These are phyloP conservation scores for Psilocybe cyanescens DNA, from an alignment of 768 basidiomycete species.

Conservation along the genomic window DNA sequence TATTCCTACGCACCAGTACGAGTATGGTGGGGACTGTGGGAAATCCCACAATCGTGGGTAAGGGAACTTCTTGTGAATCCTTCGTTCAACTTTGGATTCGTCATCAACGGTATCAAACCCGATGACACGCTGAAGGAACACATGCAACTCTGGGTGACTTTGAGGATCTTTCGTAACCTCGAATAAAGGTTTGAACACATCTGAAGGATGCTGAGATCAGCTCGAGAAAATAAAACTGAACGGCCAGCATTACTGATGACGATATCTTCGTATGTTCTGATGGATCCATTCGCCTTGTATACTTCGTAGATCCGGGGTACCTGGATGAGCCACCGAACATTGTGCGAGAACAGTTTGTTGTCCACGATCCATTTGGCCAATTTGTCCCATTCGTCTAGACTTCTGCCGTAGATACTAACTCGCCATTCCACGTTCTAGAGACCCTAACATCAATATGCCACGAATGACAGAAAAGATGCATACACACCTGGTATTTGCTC, in stretches of 20 bases:
- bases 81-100: constrained; percentile 90
- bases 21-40: constrained; percentile 89
- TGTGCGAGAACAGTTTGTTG: constrained; percentile 93
- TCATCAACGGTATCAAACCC: constrained; percentile 99
- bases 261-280: constrained; percentile 90
- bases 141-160: constrained; percentile 91
- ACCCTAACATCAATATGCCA: not conserved
- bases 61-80: constrained; percentile 93
- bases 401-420: constrained; percentile 91
- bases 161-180: constrained; percentile 94
- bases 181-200: constrained; percentile 91
- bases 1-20: constrained; percentile 75
- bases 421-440: constrained; percentile 94
- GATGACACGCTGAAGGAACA: constrained; percentile 93
- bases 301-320: constrained; percentile 94
- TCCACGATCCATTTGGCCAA: constrained; percentile 96
- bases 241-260: constrained; percentile 69
- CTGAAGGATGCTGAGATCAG: constrained; percentile 40
- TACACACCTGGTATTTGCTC: constrained; percentile 91
- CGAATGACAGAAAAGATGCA: not conserved
- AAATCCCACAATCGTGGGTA: constrained; percentile 91
- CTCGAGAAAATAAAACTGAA: not conserved
- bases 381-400: constrained; percentile 92
- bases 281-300: constrained; percentile 86
- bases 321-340: constrained; percentile 98